Conservation (phyloP, 805 yeast species). For the Hemisphaericaspora nanyangensis region DNA sequence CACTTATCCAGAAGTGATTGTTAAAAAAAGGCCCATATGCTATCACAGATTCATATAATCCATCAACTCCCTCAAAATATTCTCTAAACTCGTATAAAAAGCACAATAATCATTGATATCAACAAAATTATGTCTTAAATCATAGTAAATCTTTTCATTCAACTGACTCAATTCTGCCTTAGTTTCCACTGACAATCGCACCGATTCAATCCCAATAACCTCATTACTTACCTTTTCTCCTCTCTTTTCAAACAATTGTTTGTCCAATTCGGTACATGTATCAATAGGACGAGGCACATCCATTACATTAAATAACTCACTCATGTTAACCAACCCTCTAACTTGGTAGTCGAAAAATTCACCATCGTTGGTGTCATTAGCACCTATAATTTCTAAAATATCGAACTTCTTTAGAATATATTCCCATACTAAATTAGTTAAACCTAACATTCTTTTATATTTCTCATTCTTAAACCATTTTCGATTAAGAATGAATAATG, state of each 20-base stretch:
- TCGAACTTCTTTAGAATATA: conserved; percentile 34
- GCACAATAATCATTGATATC: conserved; percentile 44
- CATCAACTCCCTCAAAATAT: conserved; percentile 36
- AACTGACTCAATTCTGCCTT: conserved; percentile 28
- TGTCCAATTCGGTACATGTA: too few relatives aligned
- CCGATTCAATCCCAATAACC: not conserved
- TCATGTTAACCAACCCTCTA: conserved; percentile 35
- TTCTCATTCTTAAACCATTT: conserved; percentile 46
- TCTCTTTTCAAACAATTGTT: too few relatives aligned
- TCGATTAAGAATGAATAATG: conserved; percentile 38
- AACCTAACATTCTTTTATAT: conserved; percentile 42
- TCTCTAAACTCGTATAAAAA: conserved; percentile 39
- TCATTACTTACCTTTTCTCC: not conserved
- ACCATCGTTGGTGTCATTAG: conserved; percentile 14
- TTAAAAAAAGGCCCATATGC: not conserved
- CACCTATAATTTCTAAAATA: conserved; percentile 25
- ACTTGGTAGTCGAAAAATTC: conserved; percentile 41
- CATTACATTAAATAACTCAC: conserved; percentile 39
- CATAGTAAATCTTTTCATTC: conserved; percentile 37
- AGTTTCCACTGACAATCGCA: conserved; percentile 8
- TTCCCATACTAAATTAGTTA: conserved; percentile 42
- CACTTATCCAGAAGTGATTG: not conserved
- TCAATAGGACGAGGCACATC: conserved; percentile 41
- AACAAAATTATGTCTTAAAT: conserved; percentile 39
- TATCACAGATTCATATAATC: conserved; percentile 20